Conservation (phyloP, 2,329 filamentous ascomycete genomes). For the Chalaropsis ovoidea region DNA sequence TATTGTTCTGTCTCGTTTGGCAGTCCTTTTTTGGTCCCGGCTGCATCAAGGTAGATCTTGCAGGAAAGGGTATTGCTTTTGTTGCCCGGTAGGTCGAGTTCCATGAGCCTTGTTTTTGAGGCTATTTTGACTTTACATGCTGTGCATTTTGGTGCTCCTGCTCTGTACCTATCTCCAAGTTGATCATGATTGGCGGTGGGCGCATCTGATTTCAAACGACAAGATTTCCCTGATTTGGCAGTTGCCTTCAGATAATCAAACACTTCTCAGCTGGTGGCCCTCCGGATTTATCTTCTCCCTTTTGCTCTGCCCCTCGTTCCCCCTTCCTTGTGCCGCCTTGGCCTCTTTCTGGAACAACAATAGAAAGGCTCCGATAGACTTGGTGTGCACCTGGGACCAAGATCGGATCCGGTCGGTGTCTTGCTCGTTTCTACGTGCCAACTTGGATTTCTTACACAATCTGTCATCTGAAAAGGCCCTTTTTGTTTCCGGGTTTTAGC, state of each 20-base stretch:
- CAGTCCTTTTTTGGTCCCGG: not conserved
- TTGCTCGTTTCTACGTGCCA: not conserved
- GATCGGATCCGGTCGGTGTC: not conserved
- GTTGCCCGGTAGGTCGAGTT: not conserved
- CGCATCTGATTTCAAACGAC: too few relatives aligned
- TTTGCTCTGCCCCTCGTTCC: not conserved
- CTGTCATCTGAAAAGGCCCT: not conserved
- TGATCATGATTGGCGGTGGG: too few relatives aligned
- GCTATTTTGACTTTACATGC: not conserved
- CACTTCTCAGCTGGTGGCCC: not conserved
- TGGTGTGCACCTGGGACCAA: too few relatives aligned
- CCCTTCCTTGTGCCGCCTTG: conserved; percentile 3
- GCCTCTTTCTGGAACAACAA: not conserved
- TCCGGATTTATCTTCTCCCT: not conserved
- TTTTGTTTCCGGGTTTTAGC: not conserved
- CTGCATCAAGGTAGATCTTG: not conserved
- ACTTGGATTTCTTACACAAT: not conserved
- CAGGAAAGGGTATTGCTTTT: not conserved
- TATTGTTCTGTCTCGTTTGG: not conserved
- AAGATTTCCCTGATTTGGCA: not conserved
- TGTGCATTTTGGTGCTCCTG: not conserved
- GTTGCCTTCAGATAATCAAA: not conserved
- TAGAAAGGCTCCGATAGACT: not conserved
- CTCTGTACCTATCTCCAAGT: too few relatives aligned
- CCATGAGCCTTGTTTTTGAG: not conserved